Conservation (phyloP, 805 yeast genomes). For the Ogataea degrootiae region DNA sequence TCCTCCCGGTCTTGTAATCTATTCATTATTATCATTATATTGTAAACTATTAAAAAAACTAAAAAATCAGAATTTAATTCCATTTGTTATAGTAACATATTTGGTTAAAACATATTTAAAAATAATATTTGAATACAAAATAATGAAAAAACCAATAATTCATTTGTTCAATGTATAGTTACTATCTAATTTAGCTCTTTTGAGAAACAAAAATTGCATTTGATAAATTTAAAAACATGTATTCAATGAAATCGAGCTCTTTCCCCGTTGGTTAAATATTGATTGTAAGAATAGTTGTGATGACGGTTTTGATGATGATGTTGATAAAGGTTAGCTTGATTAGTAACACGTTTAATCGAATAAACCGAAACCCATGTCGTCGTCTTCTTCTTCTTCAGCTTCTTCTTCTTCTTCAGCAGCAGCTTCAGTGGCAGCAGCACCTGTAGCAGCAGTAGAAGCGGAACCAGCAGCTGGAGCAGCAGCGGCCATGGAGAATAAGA, state of each 20-base stretch:
- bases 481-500: conserved; percentile 55
- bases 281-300: neutral
- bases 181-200: no score
- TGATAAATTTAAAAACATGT: neutral
- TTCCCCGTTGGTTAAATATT: neutral
- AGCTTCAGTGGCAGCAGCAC: conserved; percentile 59
- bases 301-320: neutral
- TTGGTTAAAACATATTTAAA: no score
- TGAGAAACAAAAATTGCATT: no score
- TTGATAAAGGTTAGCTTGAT: neutral
- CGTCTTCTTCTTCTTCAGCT: conserved; percentile 56
- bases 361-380: conserved; percentile 94
- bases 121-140: no score
- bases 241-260: neutral
- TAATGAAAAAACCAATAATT: no score
- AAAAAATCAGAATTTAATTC: no score
- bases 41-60: no score
- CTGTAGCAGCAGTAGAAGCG: conserved; percentile 58
- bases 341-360: conserved; percentile 57
- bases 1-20: no score
- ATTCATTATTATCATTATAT: no score
- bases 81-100: no score
- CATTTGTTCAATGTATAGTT: no score
- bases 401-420: conserved; percentile 55
- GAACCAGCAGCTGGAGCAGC: conserved; percentile 73